Conservation (phyloP, 257 asterid species). For the Eustoma russellianum region DNA sequence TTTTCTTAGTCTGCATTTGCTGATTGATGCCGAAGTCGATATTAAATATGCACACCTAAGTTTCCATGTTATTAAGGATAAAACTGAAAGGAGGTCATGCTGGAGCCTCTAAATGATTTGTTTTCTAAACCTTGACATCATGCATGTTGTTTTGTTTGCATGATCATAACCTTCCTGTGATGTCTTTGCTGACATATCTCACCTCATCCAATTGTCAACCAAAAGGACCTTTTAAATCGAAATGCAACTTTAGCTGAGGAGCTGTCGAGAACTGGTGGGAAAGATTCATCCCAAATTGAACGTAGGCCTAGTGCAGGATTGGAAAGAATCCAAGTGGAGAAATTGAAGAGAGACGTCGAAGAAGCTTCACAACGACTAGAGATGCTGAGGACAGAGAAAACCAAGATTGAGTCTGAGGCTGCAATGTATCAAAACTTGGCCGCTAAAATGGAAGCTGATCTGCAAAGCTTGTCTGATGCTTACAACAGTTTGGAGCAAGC, state of each 20-base stretch:
- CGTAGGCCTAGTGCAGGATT: conserved; percentile 39
- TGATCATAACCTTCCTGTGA: no score
- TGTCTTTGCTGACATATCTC: not conserved
- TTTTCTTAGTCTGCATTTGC: no score
- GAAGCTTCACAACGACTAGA: conserved; percentile 54
- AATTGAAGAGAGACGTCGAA: conserved; percentile 56
- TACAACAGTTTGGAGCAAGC: conserved; percentile 81
- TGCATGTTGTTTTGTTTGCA: not conserved
- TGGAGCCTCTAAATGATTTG: no score
- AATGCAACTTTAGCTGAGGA: conserved; percentile 81
- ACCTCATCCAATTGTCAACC: not conserved
- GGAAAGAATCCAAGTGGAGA: conserved; percentile 58
- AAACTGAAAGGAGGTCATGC: no score
- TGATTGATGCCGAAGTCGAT: no score
- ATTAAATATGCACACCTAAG: no score
- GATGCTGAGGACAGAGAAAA: conserved; percentile 55
- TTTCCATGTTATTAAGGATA: no score
- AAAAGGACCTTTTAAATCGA: conserved; percentile 71
- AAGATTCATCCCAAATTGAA: conserved; percentile 38
- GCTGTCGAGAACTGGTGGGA: conserved; percentile 53
- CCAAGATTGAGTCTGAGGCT: conserved; percentile 49
- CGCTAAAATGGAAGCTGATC: conserved; percentile 64
- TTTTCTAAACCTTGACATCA: not conserved
- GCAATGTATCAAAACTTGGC: conserved; percentile 38
- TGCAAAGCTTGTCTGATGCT: conserved; percentile 78